A percentile compares a stretch with the other conserved stretches of the same genome.
Conservation (phyloP, 2,329 filamentous ascomycete species). For the Aspergillus texensis region DNA sequence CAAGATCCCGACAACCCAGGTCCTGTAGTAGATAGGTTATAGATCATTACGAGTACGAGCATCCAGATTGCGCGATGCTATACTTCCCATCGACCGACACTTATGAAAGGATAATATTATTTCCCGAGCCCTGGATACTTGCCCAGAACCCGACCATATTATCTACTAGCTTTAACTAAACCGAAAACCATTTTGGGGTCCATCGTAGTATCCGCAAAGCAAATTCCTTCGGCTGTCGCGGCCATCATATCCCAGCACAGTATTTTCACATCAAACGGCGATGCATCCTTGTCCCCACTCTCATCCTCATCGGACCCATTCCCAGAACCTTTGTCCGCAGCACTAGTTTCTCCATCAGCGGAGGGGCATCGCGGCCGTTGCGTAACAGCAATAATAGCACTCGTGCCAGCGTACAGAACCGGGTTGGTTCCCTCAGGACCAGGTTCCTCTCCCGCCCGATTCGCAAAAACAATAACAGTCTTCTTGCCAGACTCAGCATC, state of each 20-base stretch:
- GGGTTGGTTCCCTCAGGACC: conserved; percentile 39
- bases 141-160: neutral
- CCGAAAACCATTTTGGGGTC: conserved; percentile 45
- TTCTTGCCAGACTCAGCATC: conserved; percentile 30
- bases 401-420: conserved; percentile 53
- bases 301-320: conserved; percentile 19
- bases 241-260: conserved; percentile 52
- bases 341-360: neutral
- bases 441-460: conserved; percentile 48
- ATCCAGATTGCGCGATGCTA: neutral
- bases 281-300: conserved; percentile 18
- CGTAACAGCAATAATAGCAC: conserved; percentile 46
- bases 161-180: conserved; percentile 22
- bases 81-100: neutral
- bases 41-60: neutral
- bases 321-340: conserved; percentile 13
- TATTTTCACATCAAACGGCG: conserved; percentile 40
- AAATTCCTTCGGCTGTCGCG: conserved; percentile 47
- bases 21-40: neutral
- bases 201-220: conserved; percentile 49
- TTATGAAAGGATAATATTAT: neutral
- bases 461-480: conserved; percentile 51
- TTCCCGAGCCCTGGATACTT: neutral
- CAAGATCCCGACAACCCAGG: neutral
- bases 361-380: conserved; percentile 30